Conservation (phyloP, 1,139 yeast genomes). For the Pichia sp. region DNA sequence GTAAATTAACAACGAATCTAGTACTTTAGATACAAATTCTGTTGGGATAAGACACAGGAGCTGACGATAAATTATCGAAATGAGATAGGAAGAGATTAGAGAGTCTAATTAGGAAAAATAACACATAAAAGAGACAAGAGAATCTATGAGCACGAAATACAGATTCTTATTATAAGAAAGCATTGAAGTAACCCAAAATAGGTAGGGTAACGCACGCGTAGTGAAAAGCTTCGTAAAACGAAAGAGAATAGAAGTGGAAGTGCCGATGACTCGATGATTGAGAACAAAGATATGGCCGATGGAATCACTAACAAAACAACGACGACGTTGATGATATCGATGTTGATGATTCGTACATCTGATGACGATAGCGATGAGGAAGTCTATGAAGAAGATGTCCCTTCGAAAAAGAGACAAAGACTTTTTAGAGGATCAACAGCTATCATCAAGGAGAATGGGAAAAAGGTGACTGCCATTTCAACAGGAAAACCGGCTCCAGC, state of each 20-base stretch:
- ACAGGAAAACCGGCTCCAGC: conserved; percentile 13
- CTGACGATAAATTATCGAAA: no score
- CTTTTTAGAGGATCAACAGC: conserved; percentile 21
- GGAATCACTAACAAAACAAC: conserved; percentile 5
- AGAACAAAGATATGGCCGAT: conserved; percentile 10
- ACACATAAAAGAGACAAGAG: no score
- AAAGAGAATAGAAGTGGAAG: conserved; percentile 15
- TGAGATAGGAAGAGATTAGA: no score
- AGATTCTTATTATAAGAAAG: no score
- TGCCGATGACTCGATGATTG: conserved; percentile 11
- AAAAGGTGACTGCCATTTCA: conserved; percentile 13
- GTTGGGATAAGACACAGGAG: no score
- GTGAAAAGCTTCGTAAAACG: conserved; percentile 22
- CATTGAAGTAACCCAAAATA: no score
- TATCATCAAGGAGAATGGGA: conserved; percentile 16
- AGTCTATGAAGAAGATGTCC: conserved; percentile 24
- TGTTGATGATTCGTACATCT: conserved; percentile 1
- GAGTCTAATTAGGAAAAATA: no score
- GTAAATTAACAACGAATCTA: no score
- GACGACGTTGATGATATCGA: conserved; percentile 9
- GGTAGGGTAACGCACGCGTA: conserved; percentile 28
- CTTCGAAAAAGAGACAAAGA: conserved; percentile 23
- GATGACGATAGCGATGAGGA: conserved; percentile 21
- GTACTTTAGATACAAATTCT: no score
- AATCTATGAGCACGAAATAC: no score